Evolutionary conservation across 768 basidiomycete species (phyloP).

Genomic region (Auriscalpium microsporum): DNA sequence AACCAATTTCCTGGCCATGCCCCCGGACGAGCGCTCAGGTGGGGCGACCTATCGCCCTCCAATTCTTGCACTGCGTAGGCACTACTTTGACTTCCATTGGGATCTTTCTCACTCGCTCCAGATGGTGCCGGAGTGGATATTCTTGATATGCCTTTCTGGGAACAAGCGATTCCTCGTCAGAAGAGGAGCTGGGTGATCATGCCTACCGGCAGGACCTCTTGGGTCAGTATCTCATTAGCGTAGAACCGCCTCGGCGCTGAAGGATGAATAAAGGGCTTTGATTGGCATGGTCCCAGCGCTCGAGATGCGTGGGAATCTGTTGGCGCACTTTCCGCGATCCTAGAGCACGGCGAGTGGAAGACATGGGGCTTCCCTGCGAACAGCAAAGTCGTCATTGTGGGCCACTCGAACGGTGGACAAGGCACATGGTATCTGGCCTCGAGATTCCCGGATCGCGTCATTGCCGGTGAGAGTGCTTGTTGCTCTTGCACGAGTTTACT

Average conservation of each 20-base stretch:
- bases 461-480: conserved; percentile 36
- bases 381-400: conserved; percentile 57
- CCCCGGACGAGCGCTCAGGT: conserved; percentile 35
- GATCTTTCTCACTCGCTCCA: conserved; percentile 21
- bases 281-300: conserved; percentile 86
- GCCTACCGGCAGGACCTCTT: conserved; percentile 78
- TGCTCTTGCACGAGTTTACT: no score
- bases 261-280: conserved; percentile 52
- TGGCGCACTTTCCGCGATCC: conserved; percentile 43
- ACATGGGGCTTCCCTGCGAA: conserved; percentile 30
- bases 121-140: conserved; percentile 88
- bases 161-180: conserved; percentile 50
- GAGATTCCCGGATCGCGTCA: conserved; percentile 66
- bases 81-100: neutral
- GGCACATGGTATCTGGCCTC: conserved; percentile 77
- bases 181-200: conserved; percentile 63
- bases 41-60: conserved; percentile 32
- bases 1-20: conserved; percentile 47
- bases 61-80: conserved; percentile 58
- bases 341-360: conserved; percentile 33
- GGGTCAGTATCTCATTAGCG: conserved; percentile 40
- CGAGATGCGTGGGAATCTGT: conserved; percentile 60
- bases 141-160: conserved; percentile 46
- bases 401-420: conserved; percentile 92
- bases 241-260: neutral